Conservation (phyloP, 345 rosid species). For the Syzygium jambos region DNA sequence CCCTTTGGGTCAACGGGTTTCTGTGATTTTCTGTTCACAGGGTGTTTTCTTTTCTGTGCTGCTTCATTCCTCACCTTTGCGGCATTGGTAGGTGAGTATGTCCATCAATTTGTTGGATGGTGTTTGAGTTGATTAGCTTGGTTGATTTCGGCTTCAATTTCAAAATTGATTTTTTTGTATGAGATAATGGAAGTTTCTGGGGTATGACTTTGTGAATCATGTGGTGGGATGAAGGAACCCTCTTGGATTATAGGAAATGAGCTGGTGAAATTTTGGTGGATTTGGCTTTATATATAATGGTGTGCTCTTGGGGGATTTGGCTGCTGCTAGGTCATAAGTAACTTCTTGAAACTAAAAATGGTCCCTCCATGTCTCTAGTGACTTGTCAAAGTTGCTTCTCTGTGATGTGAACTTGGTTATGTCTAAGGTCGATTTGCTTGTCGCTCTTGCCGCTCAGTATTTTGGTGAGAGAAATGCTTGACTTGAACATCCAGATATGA, state of each 20-base stretch:
- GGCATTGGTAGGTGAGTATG: background rate
- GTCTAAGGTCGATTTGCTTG: background rate
- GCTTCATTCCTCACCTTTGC: background rate
- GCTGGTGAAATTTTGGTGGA: background rate
- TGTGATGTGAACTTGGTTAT: background rate
- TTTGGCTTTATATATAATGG: background rate
- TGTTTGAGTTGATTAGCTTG: background rate
- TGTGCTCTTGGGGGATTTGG: background rate
- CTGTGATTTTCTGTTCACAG: background rate
- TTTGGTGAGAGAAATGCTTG: background rate
- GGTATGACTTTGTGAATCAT: background rate
- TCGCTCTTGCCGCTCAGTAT: background rate
- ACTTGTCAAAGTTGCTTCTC: background rate
- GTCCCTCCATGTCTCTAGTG: background rate
- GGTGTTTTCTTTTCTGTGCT: background rate
- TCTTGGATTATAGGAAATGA: background rate
- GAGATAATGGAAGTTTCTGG: background rate
- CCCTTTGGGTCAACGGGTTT: background rate
- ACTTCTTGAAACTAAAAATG: background rate
- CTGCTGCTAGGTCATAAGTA: background rate
- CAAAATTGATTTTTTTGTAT: background rate
- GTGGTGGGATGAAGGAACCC: background rate
- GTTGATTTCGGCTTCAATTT: background rate
- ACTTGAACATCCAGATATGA: background rate
- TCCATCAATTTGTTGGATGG: background rate